phyloP scores from a whole-genome alignment of 1,284 basidiomycete species.

The Phaffia rhodozyma region DNA sequence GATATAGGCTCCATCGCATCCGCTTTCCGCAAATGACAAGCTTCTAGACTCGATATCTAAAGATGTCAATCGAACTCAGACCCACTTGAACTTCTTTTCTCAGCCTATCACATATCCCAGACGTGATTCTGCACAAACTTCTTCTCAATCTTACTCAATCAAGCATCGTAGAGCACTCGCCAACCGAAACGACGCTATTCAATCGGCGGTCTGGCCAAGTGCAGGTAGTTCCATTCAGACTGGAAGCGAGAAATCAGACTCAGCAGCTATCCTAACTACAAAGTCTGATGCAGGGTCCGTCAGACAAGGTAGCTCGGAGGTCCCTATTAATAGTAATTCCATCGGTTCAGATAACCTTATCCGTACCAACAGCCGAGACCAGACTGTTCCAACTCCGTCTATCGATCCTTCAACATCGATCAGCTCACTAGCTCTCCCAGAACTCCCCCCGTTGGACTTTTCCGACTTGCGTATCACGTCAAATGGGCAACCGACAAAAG shows the following conservation, averaged over 20 bases:
- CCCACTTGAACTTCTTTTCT: constrained; percentile 27
- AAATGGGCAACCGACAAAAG: background rate
- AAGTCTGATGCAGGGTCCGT: background rate
- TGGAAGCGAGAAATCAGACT: no score
- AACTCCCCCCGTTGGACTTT: background rate
- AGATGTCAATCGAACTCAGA: constrained; percentile 28
- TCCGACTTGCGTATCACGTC: background rate
- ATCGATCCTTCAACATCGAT: constrained; percentile 26
- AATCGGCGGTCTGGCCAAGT: background rate
- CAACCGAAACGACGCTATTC: background rate
- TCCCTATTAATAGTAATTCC: constrained; percentile 5
- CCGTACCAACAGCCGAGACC: background rate
- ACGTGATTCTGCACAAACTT: background rate
- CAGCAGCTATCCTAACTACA: background rate
- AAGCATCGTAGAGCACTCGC: background rate
- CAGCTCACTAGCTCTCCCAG: constrained; percentile 24
- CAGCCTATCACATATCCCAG: background rate
- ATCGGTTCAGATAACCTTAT: constrained; percentile 9
- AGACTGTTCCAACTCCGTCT: constrained; percentile 20
- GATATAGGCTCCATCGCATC: constrained; percentile 22
- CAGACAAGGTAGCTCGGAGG: background rate
- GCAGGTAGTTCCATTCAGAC: no score
- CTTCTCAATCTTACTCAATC: background rate
- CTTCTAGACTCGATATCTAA: constrained; percentile 28
- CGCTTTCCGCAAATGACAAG: constrained; percentile 24